Percentiles rank a stretch among this genome's conserved stretches.
Evolutionary conservation across 352 stramenopile species (phyloP).

Genomic region (Phytophthora foliorum): DNA sequence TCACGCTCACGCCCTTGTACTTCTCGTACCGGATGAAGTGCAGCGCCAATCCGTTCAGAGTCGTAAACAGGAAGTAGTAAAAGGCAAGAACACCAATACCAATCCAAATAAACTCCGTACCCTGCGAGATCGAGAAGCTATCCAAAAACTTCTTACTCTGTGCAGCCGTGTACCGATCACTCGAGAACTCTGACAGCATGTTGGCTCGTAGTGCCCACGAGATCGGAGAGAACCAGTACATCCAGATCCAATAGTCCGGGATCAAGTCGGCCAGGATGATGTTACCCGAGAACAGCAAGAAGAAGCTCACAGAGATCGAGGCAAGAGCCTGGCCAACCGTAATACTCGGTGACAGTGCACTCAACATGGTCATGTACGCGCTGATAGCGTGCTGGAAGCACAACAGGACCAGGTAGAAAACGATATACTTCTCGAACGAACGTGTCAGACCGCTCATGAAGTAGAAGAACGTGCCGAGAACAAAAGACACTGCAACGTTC

Average conservation of each 20-base stretch:
- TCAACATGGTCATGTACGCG: slow-evolving; percentile 73
- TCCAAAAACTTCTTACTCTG: slow-evolving; percentile 28
- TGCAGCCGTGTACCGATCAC: slow-evolving; percentile 33
- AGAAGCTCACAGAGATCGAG: slow-evolving; percentile 65
- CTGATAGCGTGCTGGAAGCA: slow-evolving; percentile 80
- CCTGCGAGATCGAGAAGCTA: slow-evolving; percentile 51
- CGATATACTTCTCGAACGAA: slow-evolving; percentile 75
- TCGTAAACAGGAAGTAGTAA: slow-evolving; percentile 72
- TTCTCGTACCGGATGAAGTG: slow-evolving; percentile 67
- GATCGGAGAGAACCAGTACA: slow-evolving; percentile 82
- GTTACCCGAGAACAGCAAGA: slow-evolving; percentile 78
- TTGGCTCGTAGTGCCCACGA: slow-evolving; percentile 62
- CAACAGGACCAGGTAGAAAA: slow-evolving; percentile 82
- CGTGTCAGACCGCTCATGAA: slow-evolving; percentile 88
- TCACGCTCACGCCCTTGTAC: slow-evolving; percentile 44
- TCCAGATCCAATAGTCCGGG: slow-evolving; percentile 79
- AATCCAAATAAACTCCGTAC: slow-evolving; percentile 59
- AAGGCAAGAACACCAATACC: slow-evolving; percentile 50
- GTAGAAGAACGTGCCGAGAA: slow-evolving; percentile 85
- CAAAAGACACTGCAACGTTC: slow-evolving; percentile 69
- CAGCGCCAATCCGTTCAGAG: slow-evolving; percentile 50
- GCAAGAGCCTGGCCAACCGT: slow-evolving; percentile 59
- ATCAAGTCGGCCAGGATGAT: slow-evolving; percentile 76
- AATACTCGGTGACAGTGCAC: slow-evolving; percentile 62
- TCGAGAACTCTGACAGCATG: slow-evolving; percentile 71